Percentiles rank a stretch among this genome's conserved stretches.
Evolutionary conservation across 2,329 filamentous ascomycete genomes (phyloP).

Genomic region (Corniculantispora saksenae): DNA sequence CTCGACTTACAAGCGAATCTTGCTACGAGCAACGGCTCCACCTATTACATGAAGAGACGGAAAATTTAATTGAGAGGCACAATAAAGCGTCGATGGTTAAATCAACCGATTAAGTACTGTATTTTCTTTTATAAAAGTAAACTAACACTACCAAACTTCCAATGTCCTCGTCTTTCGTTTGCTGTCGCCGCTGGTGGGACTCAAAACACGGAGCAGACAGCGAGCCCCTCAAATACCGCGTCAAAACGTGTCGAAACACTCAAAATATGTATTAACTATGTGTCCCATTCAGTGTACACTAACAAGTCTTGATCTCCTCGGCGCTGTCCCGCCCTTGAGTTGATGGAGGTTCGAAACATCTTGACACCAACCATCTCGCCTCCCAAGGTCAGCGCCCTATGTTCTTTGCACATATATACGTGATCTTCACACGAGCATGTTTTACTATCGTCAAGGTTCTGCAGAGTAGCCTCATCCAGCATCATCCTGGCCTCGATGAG

Average conservation of each 20-base stretch:
- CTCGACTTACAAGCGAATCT: too few species aligned
- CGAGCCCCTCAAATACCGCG: too few species aligned
- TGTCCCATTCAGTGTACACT: neutral
- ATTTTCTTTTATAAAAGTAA: too few species aligned
- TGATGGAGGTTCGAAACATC: neutral
- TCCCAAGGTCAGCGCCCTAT: neutral
- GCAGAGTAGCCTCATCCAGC: neutral
- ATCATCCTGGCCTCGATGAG: constrained; percentile 1
- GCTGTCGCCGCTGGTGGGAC: too few species aligned
- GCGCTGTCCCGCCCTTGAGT: neutral
- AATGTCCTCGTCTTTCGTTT: too few species aligned
- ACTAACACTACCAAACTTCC: too few species aligned
- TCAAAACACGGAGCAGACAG: too few species aligned
- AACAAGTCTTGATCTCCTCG: neutral
- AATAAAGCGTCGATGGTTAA: too few species aligned
- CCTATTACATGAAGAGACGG: too few species aligned
- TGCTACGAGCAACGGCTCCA: too few species aligned
- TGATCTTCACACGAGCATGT: neutral
- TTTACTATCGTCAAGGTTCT: neutral
- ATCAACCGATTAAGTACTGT: too few species aligned
- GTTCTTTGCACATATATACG: neutral
- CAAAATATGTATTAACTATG: neutral
- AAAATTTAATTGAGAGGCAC: too few species aligned
- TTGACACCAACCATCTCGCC: neutral
- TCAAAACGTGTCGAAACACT: neutral